Evolutionary conservation across 2,329 filamentous ascomycete genomes (phyloP).

Genomic region (Coleophoma eucalyptorum): DNA sequence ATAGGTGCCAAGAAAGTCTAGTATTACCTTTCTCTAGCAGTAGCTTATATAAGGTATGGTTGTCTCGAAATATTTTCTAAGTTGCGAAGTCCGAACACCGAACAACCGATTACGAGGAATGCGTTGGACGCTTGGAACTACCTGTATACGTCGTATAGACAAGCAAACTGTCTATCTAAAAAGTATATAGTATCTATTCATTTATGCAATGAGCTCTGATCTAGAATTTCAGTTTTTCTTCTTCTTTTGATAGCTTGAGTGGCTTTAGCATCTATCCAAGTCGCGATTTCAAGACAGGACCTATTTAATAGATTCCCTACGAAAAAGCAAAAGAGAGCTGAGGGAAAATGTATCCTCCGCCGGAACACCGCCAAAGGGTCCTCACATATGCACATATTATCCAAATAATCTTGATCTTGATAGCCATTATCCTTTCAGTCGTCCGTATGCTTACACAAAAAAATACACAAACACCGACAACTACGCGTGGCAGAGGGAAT

Average conservation of each 20-base stretch:
- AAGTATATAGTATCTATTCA: background rate
- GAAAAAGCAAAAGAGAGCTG: background rate
- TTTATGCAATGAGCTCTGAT: background rate
- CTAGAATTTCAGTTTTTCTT: background rate
- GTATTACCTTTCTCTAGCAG: too few species aligned
- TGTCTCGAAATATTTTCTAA: too few species aligned
- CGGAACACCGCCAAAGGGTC: background rate
- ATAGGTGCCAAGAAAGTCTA: too few species aligned
- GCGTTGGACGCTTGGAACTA: too few species aligned
- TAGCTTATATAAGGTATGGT: too few species aligned
- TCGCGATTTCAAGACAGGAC: background rate
- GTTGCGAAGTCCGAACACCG: too few species aligned
- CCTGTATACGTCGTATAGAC: background rate
- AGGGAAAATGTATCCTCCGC: background rate
- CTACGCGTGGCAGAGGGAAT: constrained; percentile 1
- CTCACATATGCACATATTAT: constrained; percentile 3
- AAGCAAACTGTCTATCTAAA: background rate
- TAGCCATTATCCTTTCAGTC: constrained; percentile 1
- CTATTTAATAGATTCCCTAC: background rate
- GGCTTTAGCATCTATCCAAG: background rate
- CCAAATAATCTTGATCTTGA: constrained; percentile 5
- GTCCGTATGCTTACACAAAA: constrained; percentile 5
- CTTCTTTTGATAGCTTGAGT: background rate
- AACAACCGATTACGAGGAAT: too few species aligned
- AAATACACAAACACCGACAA: background rate